Base-by-base conservation (phyloP, 805 yeast genomes). In the Wickerhamiella qilinensis region DNA sequence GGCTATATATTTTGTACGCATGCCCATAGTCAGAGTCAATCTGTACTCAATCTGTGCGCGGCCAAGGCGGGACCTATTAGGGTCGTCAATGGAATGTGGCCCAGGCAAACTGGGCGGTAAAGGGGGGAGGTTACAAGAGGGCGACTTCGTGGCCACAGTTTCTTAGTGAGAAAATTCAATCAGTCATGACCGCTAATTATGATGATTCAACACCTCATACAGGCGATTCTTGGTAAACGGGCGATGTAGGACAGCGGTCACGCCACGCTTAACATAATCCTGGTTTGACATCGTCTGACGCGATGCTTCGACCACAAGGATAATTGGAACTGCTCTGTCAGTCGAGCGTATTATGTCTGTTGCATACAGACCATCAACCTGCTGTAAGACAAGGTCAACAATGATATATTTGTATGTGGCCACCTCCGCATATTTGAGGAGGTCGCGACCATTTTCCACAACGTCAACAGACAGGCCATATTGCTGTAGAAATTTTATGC, bases 391-490 rank as follows among this genome's bases (percentile, higher is more conserved):
- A 18, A 67, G 63, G 48, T 74, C 79, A 68, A 74, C 66, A 30
- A 74, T 56, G 16, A 74, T 64, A 29, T 69, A 60, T 45, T 71
- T 73, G 49, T 72, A 73, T 38, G 50, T 54, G 14, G 54, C 47
- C 12, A 17, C 86, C 85, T 51, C 95, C 84, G 62, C 83, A 84
- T 48, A 77, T 25, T 75, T 69, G 33, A 91, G 84, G 2, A 95
- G 95, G 27, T 82, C 76, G 9, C 88, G 60, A 0, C 98, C 99
- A 60, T 88, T 96, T 4, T 84, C 78, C 0, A 83, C 96, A 16
- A 85, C 83, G 35, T 91, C 88, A 3, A 88, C 94, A 12, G 84
- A 75, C 56, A 95, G 86, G 0, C 96, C 96, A 55, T 81, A 84
- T 51, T 83, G 81, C 53, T 73, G 71, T 41, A 91, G 57, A 52